Evolutionary conservation across 768 basidiomycete species (phyloP), one percentile per base, ranked within the genome.

Genomic region (Suillus spraguei): DNA sequence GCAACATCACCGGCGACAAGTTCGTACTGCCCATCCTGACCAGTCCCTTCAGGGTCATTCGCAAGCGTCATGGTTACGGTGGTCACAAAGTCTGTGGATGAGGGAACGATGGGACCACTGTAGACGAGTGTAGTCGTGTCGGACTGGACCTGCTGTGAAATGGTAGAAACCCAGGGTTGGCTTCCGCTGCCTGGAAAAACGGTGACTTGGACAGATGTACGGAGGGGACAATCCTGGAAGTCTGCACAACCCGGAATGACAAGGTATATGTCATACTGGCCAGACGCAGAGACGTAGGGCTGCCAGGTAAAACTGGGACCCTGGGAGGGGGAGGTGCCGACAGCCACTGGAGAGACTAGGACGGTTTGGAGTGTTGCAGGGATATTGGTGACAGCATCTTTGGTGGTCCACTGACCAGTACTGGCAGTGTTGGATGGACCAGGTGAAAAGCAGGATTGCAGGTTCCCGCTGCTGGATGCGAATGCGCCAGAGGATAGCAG

Each of bases 401-500:
- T 81, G 20, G 81, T 78, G 0, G 70, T 79, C 97, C 97, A 98
- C 17, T 76, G 70, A 9, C 94, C 93, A 2, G 88, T 89, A 60
- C 78, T 80, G 0, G 85, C 79, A 5, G 87, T 83, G 66, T 87
- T 87, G 32, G 94, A 95, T 1, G 91, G 79, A 63, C 80, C 83
- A 1, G 92, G 88, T 2, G 93, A 87, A 71, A 89, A 94, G 72
- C 95, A 95, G 2, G 92, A 91, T 46, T 79, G 71, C 5, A 76
- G 77, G 69, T 95, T 93, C 60, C 87, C 80, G 17, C 71, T 71
- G 59, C 77, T 72, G 61, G 94, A 94, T 14, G 90, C 93, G 69
- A 92, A 96, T 17, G 95, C 91, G 64, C 97, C 97, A 20, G 93
- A 89, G 3, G 94, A 95, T 22, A 99, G 86, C 17, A 99, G 80